Conservation (phyloP, 2,329 filamentous ascomycete genomes). For the Trichoderma aggressivum region DNA sequence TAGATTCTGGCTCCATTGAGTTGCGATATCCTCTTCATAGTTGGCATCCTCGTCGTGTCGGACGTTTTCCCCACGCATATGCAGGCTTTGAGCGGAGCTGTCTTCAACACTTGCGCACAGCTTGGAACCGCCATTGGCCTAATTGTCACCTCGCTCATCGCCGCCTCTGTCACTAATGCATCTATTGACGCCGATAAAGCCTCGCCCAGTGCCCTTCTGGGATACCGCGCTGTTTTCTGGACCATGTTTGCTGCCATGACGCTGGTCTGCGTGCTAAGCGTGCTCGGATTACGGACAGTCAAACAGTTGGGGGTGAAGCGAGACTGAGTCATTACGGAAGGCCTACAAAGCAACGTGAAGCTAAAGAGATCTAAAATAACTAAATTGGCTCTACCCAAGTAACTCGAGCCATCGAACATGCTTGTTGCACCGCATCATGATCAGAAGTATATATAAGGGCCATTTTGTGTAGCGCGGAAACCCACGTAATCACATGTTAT, state of each 20-base stretch:
- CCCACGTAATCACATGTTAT: background rate
- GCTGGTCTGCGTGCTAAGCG: slow-evolving; percentile 23
- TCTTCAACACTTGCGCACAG: slow-evolving; percentile 58
- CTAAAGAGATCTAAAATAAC: background rate
- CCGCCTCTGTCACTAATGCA: slow-evolving; percentile 35
- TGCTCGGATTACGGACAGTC: background rate
- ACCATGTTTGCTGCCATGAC: slow-evolving; percentile 45
- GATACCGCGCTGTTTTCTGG: slow-evolving; percentile 51
- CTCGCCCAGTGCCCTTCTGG: slow-evolving; percentile 38
- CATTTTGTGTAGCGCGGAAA: background rate
- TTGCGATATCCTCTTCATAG: slow-evolving; percentile 51
- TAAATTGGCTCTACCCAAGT: too few species aligned
- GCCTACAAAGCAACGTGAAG: background rate
- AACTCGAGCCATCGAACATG: too few species aligned
- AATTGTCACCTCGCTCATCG: slow-evolving; percentile 46
- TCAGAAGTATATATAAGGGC: background rate
- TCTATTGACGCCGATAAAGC: slow-evolving; percentile 26
- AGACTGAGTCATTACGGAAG: background rate
- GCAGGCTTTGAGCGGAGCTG: slow-evolving; percentile 57
- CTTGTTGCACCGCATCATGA: too few species aligned
- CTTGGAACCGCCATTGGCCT: slow-evolving; percentile 52
- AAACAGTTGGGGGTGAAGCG: background rate
- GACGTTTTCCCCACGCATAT: slow-evolving; percentile 54
- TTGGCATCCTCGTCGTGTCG: slow-evolving; percentile 52
- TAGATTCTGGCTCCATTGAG: slow-evolving; percentile 39